phyloP scores from a whole-genome alignment of 768 basidiomycete genomes.

The Termitomyces sp. region DNA sequence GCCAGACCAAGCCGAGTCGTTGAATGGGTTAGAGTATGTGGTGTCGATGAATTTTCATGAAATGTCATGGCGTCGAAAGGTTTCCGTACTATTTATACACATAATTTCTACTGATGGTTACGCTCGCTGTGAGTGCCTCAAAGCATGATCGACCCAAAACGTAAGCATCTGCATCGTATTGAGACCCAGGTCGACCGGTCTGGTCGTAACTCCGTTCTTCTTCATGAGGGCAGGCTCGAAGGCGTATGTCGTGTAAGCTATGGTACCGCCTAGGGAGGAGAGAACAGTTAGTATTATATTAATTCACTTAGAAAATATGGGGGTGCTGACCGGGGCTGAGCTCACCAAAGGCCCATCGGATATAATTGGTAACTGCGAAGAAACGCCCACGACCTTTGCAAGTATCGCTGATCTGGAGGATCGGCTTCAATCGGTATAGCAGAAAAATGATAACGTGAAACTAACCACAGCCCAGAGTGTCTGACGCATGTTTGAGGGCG shows the following conservation, averaged over 20 bases:
- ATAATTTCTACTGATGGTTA: not conserved
- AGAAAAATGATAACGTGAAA: not conserved
- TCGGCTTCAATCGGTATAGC: not conserved
- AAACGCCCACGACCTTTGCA: constrained; percentile 18
- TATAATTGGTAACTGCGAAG: constrained; percentile 22
- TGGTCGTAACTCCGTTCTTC: constrained; percentile 7
- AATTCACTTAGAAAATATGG: not conserved
- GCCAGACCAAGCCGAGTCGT: too few species aligned
- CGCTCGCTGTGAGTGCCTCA: not conserved
- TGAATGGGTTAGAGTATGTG: too few species aligned
- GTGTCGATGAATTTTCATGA: too few species aligned
- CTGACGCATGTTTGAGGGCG: constrained; percentile 9
- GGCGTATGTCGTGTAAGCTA: constrained; percentile 11
- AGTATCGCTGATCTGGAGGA: constrained; percentile 17
- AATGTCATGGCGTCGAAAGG: too few species aligned
- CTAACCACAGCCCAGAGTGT: constrained; percentile 24
- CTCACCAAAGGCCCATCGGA: constrained; percentile 21
- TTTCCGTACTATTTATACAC: too few species aligned
- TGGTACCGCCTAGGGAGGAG: constrained; percentile 5
- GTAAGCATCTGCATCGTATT: constrained; percentile 18
- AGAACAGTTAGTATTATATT: not conserved
- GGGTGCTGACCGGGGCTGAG: constrained; percentile 14
- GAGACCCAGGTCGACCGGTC: constrained; percentile 4
- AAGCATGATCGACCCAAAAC: constrained; percentile 15
- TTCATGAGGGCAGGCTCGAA: constrained; percentile 16